Conservation (phyloP, 2,329 filamentous ascomycete genomes). For the Pyrenochaeta sp. region DNA sequence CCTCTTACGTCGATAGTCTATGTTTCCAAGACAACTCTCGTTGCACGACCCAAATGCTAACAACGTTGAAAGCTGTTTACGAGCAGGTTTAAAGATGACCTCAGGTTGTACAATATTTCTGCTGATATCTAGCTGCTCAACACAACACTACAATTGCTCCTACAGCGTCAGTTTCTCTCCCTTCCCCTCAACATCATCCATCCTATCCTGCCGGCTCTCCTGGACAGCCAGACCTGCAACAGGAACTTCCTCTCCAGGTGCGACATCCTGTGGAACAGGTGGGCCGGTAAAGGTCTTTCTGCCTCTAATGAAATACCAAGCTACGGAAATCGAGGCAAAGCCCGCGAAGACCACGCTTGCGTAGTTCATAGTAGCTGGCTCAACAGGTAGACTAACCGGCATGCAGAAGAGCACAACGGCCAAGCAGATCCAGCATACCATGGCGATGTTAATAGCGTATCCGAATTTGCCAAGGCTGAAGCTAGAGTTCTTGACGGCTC, state of each 20-base stretch:
- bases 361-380: slow-evolving; percentile 55
- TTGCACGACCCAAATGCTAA: too few relatives aligned
- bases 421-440: slow-evolving; percentile 74
- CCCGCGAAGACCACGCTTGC: slow-evolving; percentile 53
- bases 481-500: slow-evolving; percentile 69
- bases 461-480: slow-evolving; percentile 76
- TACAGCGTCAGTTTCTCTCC: slow-evolving; percentile 19
- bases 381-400: slow-evolving; percentile 60
- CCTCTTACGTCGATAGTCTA: too few relatives aligned
- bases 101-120: background rate
- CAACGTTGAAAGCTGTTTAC: too few relatives aligned
- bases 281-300: slow-evolving; percentile 50
- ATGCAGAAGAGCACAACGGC: slow-evolving; percentile 79
- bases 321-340: slow-evolving; percentile 47
- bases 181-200: slow-evolving; percentile 33
- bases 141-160: background rate
- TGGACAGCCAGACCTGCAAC: slow-evolving; percentile 42
- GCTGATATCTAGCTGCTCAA: background rate
- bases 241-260: slow-evolving; percentile 43
- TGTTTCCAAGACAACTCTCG: too few relatives aligned
- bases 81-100: background rate
- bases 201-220: slow-evolving; percentile 37
- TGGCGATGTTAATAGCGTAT: slow-evolving; percentile 71
- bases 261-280: slow-evolving; percentile 47
- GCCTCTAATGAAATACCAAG: slow-evolving; percentile 50